A percentile compares a stretch with the other conserved stretches of the same genome.
Evolutionary conservation across 768 basidiomycete genomes (phyloP).

Genomic region (Suillus tomentosus): DNA sequence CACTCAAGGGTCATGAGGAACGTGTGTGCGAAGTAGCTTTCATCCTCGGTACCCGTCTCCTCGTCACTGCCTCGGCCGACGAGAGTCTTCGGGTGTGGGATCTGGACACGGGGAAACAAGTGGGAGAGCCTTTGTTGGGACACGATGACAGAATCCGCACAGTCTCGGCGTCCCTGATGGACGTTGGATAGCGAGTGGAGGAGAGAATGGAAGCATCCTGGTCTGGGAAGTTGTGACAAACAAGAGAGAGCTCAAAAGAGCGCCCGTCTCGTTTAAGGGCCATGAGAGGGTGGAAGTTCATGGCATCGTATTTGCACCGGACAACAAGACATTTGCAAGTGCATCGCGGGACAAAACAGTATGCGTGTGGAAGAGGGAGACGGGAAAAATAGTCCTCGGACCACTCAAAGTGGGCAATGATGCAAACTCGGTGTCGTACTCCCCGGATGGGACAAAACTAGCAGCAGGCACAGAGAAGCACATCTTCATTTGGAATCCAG

Average conservation of each 20-base stretch:
- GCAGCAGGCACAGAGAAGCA: constrained; percentile 8
- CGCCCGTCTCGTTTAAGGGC: neutral
- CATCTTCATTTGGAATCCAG: constrained; percentile 1
- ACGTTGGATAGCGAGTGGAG: constrained; percentile 14
- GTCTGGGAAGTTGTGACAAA: neutral
- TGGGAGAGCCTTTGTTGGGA: constrained; percentile 2
- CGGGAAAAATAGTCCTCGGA: neutral
- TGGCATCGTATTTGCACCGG: neutral
- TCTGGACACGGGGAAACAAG: constrained; percentile 27
- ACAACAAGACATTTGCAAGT: constrained; percentile 3
- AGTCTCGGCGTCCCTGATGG: constrained; percentile 35
- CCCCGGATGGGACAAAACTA: neutral
- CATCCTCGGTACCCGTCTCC: neutral
- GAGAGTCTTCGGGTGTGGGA: constrained; percentile 14
- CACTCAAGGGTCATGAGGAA: neutral
- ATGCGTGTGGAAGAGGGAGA: constrained; percentile 4
- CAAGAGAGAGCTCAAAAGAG: neutral
- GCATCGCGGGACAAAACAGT: neutral
- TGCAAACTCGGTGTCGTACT: neutral
- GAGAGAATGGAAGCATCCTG: constrained; percentile 11
- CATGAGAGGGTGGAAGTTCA: neutral
- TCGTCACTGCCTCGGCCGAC: neutral
- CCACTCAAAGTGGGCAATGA: neutral
- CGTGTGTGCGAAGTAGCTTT: neutral
- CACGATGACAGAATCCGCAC: constrained; percentile 26